Conservation (phyloP, 257 asterid genomes). For the Gynochthodes officinalis region DNA sequence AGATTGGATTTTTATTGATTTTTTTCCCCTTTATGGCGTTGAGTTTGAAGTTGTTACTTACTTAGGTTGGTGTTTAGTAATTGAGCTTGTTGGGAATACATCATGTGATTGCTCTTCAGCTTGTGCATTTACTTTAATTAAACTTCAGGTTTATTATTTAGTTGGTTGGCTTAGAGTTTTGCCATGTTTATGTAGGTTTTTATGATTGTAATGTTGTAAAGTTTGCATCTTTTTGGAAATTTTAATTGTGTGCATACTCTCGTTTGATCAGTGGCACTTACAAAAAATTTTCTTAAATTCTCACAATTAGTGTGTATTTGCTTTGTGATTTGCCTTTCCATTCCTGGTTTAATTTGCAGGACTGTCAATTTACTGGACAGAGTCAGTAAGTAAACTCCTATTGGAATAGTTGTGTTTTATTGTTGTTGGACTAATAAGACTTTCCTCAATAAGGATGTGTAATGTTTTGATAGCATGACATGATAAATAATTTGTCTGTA, state of each 20-base stretch:
- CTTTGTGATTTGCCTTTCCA: neutral
- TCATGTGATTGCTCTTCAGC: neutral
- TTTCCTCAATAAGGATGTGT: neutral
- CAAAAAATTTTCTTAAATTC: neutral
- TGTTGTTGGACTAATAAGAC: neutral
- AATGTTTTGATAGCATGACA: neutral
- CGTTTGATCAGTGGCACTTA: neutral
- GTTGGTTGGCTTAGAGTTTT: neutral
- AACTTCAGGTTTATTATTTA: neutral
- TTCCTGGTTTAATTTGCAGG: neutral
- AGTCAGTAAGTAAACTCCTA: neutral
- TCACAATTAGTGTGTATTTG: neutral
- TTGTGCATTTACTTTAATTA: neutral
- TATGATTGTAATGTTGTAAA: neutral
- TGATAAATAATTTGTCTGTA: neutral
- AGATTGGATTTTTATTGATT: constrained; percentile 7
- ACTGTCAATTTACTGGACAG: neutral
- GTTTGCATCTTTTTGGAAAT: neutral
- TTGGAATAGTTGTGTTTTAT: neutral
- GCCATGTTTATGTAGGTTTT: neutral
- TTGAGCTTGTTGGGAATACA: too few species aligned
- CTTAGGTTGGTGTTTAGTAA: neutral
- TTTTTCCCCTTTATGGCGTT: neutral
- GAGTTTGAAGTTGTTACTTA: neutral
- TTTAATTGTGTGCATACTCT: neutral